Evolutionary conservation across 805 yeast species (phyloP), one percentile per base, ranked within the genome.

Genomic region (Metschnikowia peoriensis): DNA sequence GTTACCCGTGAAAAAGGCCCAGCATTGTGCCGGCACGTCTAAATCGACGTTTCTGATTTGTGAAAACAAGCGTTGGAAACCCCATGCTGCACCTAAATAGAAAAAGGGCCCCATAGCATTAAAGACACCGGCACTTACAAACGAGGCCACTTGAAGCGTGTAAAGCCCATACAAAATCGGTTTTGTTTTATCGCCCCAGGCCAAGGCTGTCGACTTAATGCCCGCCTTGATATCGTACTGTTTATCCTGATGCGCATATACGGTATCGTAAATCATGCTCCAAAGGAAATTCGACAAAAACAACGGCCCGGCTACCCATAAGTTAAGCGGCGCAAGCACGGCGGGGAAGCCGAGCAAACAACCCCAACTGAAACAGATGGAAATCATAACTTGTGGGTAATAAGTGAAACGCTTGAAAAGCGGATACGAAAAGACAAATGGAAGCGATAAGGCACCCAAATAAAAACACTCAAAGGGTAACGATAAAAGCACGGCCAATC

Each of bases 221-320:
- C 99, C 99, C 0, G 96, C 97, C 52, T 80, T 77, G 49, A 89
- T 72, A 70, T 94, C 99, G 63, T 86, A 94, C 48, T 68, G 71
- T 71, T 94, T 94, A 70, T 94, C 99, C 72, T 94, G 99, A 66
- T 94, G 99, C 0, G 99, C 99, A 68, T 94, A 94, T 39, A 94
- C 82, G 1, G 99, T 90, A 68, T 94, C 99, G 70, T 94, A 94
- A 48, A 85, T 85, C 92, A 94, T 89, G 59, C 96, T 86, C 99
- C 99, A 94, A 50, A 86, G 77, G 64, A 85, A 87, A 44, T 90
- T 84, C 15, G 96, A 82, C 3, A 83, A 66, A 62, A 86, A 89
- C 46, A 94, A 73, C 0, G 97, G 89, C 3, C 82, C 72, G 83
- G 92, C 92, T 5, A 90, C 86, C 9, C 83, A 71, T 75, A 82